phyloP scores from a whole-genome alignment of 2,329 filamentous ascomycete species.

The Sporothrix brunneoviolacea region DNA sequence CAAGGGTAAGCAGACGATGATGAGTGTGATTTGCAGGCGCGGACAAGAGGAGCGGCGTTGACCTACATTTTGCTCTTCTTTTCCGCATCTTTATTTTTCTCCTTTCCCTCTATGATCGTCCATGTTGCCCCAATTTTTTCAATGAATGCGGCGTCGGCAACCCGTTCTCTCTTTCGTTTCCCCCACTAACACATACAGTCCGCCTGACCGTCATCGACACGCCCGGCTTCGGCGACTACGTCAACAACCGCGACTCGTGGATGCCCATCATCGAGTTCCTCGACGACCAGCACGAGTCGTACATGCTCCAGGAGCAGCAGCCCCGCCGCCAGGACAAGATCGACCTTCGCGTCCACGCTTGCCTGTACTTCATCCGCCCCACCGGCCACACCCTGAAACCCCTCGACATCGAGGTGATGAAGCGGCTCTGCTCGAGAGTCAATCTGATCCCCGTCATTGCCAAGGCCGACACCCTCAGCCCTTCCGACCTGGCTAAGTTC shows the following conservation, averaged over 20 bases:
- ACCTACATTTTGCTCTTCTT: too few species aligned
- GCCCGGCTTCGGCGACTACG: slow-evolving; percentile 97
- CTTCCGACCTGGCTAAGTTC: slow-evolving; percentile 83
- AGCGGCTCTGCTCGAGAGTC: slow-evolving; percentile 94
- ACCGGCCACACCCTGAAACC: slow-evolving; percentile 98
- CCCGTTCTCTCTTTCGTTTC: not conserved
- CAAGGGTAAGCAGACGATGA: slow-evolving; percentile 64
- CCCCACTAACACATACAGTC: slow-evolving; percentile 48
- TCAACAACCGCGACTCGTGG: slow-evolving; percentile 99
- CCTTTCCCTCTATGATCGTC: not conserved
- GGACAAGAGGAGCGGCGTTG: not conserved
- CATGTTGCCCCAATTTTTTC: not conserved
- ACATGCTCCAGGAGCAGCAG: slow-evolving; percentile 99
- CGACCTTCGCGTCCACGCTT: slow-evolving; percentile 95
- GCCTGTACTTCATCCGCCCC: slow-evolving; percentile 97
- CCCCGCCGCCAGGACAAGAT: slow-evolving; percentile 98
- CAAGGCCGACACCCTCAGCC: slow-evolving; percentile 96
- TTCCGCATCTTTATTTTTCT: too few species aligned
- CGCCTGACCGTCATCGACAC: slow-evolving; percentile 98
- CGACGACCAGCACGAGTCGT: slow-evolving; percentile 99
- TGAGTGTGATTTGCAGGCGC: not conserved
- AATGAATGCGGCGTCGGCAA: not conserved
- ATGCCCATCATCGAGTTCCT: slow-evolving; percentile 99
- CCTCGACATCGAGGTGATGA: slow-evolving; percentile 99
- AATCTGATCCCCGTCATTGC: slow-evolving; percentile 98